phyloP scores from a whole-genome alignment of 176 grass and related monocot species.

The Juncus inflexus region DNA sequence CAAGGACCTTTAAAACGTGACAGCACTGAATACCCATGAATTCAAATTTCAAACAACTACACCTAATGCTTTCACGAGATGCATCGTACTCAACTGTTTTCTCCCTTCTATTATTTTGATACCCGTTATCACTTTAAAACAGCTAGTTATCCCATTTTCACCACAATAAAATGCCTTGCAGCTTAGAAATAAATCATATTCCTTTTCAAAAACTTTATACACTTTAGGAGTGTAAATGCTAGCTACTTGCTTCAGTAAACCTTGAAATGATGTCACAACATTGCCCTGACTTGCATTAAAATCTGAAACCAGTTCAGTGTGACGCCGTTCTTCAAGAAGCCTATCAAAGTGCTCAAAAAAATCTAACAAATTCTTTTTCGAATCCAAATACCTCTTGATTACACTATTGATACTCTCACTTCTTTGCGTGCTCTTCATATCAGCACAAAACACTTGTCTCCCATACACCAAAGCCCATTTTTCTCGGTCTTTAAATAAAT shows the following conservation, averaged over 20 bases:
- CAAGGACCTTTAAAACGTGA: conserved; percentile 81
- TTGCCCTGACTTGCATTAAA: not conserved
- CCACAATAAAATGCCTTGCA: no score
- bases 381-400: not conserved
- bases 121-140: no score
- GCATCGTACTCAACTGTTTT: no score
- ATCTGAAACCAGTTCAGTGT: not conserved
- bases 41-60: conserved; percentile 91
- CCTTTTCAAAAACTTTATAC: not conserved
- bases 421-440: not conserved
- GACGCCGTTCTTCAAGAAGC: not conserved
- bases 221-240: conserved; percentile 3
- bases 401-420: not conserved
- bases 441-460: not conserved
- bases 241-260: not conserved
- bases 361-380: not conserved
- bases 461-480: not conserved
- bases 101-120: no score
- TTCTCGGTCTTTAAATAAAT: not conserved
- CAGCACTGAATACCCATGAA: conserved; percentile 81
- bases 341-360: not conserved
- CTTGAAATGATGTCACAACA: not conserved
- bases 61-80: not conserved
- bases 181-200: not conserved
- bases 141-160: no score